Evolutionary conservation across 768 basidiomycete genomes (phyloP), one percentile per base, ranked within the genome.

Genomic region (Tricholoma flavovirens): DNA sequence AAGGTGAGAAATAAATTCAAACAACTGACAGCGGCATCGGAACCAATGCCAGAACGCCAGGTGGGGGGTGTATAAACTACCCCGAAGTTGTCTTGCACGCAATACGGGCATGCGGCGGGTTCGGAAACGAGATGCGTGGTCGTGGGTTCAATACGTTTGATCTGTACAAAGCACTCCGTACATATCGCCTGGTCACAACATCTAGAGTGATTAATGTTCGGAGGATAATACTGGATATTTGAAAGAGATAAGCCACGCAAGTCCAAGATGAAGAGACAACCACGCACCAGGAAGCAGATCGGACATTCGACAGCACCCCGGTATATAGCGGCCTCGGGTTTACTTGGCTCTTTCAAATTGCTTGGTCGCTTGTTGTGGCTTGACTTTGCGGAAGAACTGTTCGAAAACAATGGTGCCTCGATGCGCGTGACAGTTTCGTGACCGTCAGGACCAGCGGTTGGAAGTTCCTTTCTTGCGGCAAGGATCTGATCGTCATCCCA

Each of bases 171-270:
- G 69, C 97, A 99, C 73, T 99, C 97, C 35, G 97, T 98, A 69
- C 97, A 99, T 59, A 99, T 96, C 19, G 91, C 88, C 63, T 99
- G 97, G 77, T 96, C 95, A 69, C 97, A 99, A 69, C 97, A 99
- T 67, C 97, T 83, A 36, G 97, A 98, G 64, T 87, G 88, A 68
- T 98, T 98, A 72, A 98, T 97, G 72, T 98, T 96, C 46, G 89
- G 81, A 21, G 97, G 97, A 67, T 98, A 99, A 71, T 96, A 98
- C 96, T 99, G 67, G 22, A 24, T 56, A 55, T 59, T 35, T 63
- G 61, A 61, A 66, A 59, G 62, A 66, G 69, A 73, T 64, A 52
- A 70, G 64, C 65, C 43, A n/a, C n/a, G n/a, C n/a, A 64, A 66
- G 49, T 56, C 58, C 55, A 53, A 26, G 53, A 56, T 49, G 17